phyloP scores from a whole-genome alignment of 2,329 filamentous ascomycete genomes.

The Colletotrichum somersetense region DNA sequence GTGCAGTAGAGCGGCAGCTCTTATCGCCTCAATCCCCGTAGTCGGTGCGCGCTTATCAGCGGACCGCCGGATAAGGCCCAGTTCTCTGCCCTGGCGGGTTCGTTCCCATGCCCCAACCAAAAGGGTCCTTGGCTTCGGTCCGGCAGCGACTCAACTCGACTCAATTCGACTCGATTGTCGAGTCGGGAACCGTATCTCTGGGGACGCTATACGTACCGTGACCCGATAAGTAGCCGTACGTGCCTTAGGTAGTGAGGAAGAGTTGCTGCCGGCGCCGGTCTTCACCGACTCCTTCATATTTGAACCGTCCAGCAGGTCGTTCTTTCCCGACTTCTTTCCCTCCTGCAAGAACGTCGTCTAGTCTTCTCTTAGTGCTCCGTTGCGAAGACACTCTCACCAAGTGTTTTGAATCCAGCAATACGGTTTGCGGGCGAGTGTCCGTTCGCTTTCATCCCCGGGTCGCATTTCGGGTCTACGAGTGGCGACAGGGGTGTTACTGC shows the following conservation, averaged over 20 bases:
- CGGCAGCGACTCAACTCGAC: background rate
- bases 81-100: conserved; percentile 1
- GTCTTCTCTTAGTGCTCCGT: background rate
- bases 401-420: conserved; percentile 2
- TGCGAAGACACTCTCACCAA: background rate
- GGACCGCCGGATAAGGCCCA: conserved; percentile 20
- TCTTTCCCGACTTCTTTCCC: background rate
- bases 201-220: conserved; percentile 7
- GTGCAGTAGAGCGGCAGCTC: background rate
- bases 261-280: conserved; percentile 5
- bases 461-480: conserved; percentile 24
- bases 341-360: background rate
- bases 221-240: conserved; percentile 2
- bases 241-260: background rate
- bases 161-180: background rate
- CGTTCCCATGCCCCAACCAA: conserved; percentile 12
- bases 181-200: conserved; percentile 10
- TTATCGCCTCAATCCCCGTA: conserved; percentile 13
- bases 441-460: conserved; percentile 26
- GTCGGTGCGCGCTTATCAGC: conserved; percentile 32
- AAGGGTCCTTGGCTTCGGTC: background rate
- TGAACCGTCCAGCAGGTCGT: background rate
- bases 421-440: conserved; percentile 12
- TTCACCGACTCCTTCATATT: conserved; percentile 27
- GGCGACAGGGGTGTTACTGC: conserved; percentile 38